A percentile compares a stretch with the other conserved stretches of the same genome.
These are phyloP conservation scores for Porodaedalea pini DNA, from an alignment of 1,284 basidiomycete genomes.

Conservation along the genomic window DNA sequence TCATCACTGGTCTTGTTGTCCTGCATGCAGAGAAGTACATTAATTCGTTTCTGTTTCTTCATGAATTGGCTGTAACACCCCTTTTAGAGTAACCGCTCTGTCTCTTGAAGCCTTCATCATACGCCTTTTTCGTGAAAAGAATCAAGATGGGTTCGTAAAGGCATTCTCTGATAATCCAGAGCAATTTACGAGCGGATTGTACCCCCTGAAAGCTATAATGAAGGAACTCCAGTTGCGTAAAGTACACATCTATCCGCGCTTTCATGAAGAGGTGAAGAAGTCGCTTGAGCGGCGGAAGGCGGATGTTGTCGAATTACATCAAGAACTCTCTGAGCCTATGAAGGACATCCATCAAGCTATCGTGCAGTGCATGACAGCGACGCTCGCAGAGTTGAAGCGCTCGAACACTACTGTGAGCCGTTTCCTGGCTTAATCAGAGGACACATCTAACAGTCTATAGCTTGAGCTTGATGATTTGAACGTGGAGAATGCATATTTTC, in stretches of 20 bases:
- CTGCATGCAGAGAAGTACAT: slow-evolving; percentile 86
- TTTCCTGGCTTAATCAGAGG: slow-evolving; percentile 1
- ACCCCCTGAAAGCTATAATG: slow-evolving; percentile 88
- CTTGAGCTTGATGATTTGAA: slow-evolving; percentile 93
- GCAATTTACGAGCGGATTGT: slow-evolving; percentile 87
- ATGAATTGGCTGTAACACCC: background rate
- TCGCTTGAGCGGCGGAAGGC: slow-evolving; percentile 79
- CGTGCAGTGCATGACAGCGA: slow-evolving; percentile 92
- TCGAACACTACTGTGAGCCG: slow-evolving; percentile 73
- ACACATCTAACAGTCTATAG: slow-evolving; percentile 38
- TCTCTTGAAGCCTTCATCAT: slow-evolving; percentile 90
- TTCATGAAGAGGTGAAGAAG: slow-evolving; percentile 82
- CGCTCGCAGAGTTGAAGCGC: slow-evolving; percentile 86
- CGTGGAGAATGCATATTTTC: slow-evolving; percentile 92
- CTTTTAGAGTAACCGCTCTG: slow-evolving; percentile 66
- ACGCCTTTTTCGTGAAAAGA: slow-evolving; percentile 83
- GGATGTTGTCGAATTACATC: slow-evolving; percentile 91
- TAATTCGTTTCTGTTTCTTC: background rate
- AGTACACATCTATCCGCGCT: slow-evolving; percentile 91
- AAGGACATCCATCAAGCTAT: slow-evolving; percentile 88
- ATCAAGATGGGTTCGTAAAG: slow-evolving; percentile 88
- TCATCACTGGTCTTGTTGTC: slow-evolving; percentile 92
- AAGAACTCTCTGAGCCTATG: slow-evolving; percentile 86
- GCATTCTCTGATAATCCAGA: slow-evolving; percentile 97
- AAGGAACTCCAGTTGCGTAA: slow-evolving; percentile 86